Conservation (phyloP, 495 filamentous ascomycete genomes). For the Annulohypoxylon maeteangense region DNA sequence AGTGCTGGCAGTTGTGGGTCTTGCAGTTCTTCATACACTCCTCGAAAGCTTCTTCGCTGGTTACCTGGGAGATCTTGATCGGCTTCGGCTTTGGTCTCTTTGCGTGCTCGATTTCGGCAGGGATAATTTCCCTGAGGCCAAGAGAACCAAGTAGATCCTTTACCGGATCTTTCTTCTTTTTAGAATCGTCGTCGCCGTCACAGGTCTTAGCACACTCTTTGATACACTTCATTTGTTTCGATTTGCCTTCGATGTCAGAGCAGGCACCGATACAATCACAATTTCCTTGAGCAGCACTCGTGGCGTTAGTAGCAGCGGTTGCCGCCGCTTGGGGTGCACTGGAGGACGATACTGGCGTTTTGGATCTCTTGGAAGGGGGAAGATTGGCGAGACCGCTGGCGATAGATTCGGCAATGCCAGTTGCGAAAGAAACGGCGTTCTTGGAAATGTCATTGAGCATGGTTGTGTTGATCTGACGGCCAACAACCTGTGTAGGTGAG, state of each 20-base stretch:
- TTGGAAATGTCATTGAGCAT: neutral
- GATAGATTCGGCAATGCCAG: neutral
- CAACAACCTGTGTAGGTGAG: neutral
- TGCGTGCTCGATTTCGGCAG: neutral
- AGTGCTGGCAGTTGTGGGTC: conserved; percentile 22
- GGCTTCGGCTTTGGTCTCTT: neutral
- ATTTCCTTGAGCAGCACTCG: neutral
- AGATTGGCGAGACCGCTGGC: neutral
- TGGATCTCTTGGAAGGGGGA: neutral
- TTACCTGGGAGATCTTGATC: neutral
- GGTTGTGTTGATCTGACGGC: conserved; percentile 1
- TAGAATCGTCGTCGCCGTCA: conserved; percentile 26
- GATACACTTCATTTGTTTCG: conserved; percentile 23
- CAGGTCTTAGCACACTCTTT: conserved; percentile 11
- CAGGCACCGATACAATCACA: conserved; percentile 31
- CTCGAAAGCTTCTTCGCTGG: neutral
- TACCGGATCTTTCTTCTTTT: conserved; percentile 1
- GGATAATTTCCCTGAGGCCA: neutral
- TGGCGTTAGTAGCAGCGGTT: neutral
- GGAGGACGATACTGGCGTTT: neutral
- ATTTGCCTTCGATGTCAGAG: conserved; percentile 11
- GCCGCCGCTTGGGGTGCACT: neutral
- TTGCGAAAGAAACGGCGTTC: neutral
- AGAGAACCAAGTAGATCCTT: neutral
- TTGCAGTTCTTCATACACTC: conserved; percentile 23